Evolutionary conservation across 2,329 filamentous ascomycete genomes (phyloP).

Genomic region (Stenocarpella maydis): DNA sequence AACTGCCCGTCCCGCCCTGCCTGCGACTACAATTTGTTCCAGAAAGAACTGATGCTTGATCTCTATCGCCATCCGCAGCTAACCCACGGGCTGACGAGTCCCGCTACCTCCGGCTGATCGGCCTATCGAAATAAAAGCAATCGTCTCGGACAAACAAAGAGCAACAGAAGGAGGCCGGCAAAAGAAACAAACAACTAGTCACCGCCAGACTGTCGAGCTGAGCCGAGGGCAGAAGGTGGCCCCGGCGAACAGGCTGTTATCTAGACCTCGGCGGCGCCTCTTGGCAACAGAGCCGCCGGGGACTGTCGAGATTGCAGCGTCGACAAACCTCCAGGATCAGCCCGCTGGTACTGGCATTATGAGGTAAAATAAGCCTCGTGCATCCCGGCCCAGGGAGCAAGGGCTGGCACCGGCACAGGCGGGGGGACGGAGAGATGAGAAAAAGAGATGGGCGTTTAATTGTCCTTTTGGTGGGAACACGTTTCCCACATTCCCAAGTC

Average conservation of each 20-base stretch:
- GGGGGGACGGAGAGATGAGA: constrained; percentile 10
- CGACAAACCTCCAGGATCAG: constrained; percentile 3
- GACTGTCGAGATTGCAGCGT: constrained; percentile 10
- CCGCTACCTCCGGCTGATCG: constrained; percentile 12
- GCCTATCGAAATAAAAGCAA: constrained; percentile 19
- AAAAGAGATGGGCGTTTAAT: constrained; percentile 18
- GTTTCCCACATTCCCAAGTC: neutral
- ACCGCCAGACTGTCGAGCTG: neutral
- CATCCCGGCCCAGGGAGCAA: constrained; percentile 10
- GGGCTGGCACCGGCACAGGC: neutral
- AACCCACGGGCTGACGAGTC: neutral
- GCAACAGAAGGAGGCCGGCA: neutral
- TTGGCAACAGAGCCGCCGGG: constrained; percentile 10
- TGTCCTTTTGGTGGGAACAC: constrained; percentile 3
- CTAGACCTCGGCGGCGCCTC: neutral
- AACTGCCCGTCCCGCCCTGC: too few species aligned
- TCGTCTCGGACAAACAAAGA: constrained; percentile 12
- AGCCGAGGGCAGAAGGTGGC: neutral
- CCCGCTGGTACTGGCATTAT: neutral
- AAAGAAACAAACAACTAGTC: neutral
- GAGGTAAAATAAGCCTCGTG: constrained; percentile 12
- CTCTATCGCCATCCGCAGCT: neutral
- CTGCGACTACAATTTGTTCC: too few species aligned
- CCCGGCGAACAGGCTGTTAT: neutral
- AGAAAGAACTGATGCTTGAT: neutral